Base-by-base conservation (phyloP, 108 stramenopile species). In the Mediolabrus comicus region DNA sequence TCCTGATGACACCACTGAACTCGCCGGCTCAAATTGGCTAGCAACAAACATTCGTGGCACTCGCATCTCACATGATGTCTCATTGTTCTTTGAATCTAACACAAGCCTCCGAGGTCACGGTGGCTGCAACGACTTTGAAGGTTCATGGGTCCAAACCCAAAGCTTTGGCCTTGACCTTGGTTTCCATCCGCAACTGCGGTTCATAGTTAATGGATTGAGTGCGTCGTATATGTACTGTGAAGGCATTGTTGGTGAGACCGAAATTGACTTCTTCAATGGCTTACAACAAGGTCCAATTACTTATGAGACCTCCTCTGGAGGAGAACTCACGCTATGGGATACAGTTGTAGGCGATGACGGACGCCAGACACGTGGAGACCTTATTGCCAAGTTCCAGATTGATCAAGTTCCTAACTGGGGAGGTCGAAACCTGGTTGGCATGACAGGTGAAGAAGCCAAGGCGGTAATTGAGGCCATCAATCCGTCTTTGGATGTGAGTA, bases 401-500 rank as follows among this genome's bases (percentile, higher is more conserved):
- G 39, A 16, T 41, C 39, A 0, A 16, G 39, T 41, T 1, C 46
- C 22, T 22, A 49, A 1, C 46, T 49, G 46, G 46, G 46, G 46
- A 49, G 46, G 46, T 8, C 22, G 22, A 49, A 49, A 22, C 22
- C 32, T 80, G 60, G 32, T 70, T 17, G 79, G 79, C 4, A 69
- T 69, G 67, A 31, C 32, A 53, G 79, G 73, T 27, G 67, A 74
- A 25, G 68, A 80, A 27, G 79, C 77, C 43, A 78, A 72, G 66
- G 29, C 49, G 25, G 49, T 29, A 7, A 34, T 74, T 32, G 36
- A 39, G 19, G 10, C 17, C 16, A 12, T 74, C 26, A 33, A 32
- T 29, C 35, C 62, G 1, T 41, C 36, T 3, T 35, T 70, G 41
- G 29, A 46, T 11, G 60, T 75, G 7, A 13, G 41, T 2, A 34